Evolutionary conservation across 805 yeast species (phyloP), one percentile per base, ranked within the genome.

Genomic region (Danielia oregonensis): DNA sequence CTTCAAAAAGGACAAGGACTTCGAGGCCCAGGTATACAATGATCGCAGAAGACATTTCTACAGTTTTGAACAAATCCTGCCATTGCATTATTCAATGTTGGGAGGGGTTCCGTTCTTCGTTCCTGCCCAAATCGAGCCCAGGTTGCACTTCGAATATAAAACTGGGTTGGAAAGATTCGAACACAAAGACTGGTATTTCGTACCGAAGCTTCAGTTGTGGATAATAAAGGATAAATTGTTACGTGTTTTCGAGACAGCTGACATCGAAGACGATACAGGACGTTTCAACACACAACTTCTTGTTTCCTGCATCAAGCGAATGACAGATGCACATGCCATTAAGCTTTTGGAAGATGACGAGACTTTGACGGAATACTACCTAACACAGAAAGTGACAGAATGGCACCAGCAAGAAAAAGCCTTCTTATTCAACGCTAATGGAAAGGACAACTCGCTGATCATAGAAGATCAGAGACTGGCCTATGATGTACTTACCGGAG

Each of bases 261-360:
- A 28, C n/a, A 19, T n/a, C 3, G 11, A n/a, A 17, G 27, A 23
- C 17, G 30, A 11, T 13, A n/a, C n/a, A n/a, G 33, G 23, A 4
- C 11, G n/a, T 8, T 16, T 17, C n/a, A 17, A 40, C 18, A 17
- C 30, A 17, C 44, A 46, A n/a, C 44, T 38, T 18, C 26, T 54
- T 29, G 34, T 48, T 21, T 26, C 15, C 10, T 32, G 43, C 23
- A 44, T 54, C 9, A 26, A 46, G 15, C 46, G 44, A 17, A 52
- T 61, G 53, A 33, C 43, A 7, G 65, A 61, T 30, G 53, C 43
- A 23, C 49, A 60, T 26, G 33, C 46, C 2, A 33, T 51, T n/a
- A 27, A 38, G 23, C 44, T 61, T 17, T 40, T 59, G 15, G 36
- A 43, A 9, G 56, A 55, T 26, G 52, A 49, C 5, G 35, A 38